These are phyloP conservation scores for Anthoceros angustus DNA, from an alignment of 225 moss, liverwort and hornwort genomes.

Conservation along the genomic window DNA sequence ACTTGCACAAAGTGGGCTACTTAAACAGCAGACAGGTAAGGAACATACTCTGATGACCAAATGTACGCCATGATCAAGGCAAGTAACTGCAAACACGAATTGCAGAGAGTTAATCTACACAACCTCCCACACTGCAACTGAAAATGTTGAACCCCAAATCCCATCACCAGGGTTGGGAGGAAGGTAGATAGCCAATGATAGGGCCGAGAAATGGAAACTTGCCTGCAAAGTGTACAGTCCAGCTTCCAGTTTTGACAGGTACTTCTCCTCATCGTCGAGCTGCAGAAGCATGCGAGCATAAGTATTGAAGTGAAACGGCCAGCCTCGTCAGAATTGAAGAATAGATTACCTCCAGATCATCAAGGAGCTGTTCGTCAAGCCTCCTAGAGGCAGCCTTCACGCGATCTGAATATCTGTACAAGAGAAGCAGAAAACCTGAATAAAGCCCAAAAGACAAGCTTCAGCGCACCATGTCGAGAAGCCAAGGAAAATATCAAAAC, in stretches of 20 bases:
- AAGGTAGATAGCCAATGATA: not conserved
- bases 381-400: conserved; percentile 70
- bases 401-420: conserved; percentile 70
- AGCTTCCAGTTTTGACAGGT: conserved; percentile 81
- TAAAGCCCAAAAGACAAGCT: not conserved
- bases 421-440: not conserved
- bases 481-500: not conserved
- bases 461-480: conserved; percentile 4
- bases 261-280: conserved; percentile 93
- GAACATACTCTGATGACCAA: conserved; percentile 81
- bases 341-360: conserved; percentile 54
- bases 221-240: conserved; percentile 93
- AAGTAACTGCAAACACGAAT: conserved; percentile 50
- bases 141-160: not conserved
- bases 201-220: not conserved
- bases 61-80: conserved; percentile 68
- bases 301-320: not conserved
- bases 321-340: not conserved
- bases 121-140: not conserved
- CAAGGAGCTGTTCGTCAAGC: conserved; percentile 50
- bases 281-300: conserved; percentile 17
- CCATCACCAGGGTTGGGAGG: not conserved
- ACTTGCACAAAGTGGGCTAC: not conserved
- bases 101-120: conserved; percentile 6
- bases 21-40: conserved; percentile 6